Conservation (phyloP, 179 eudicot species). For the Silene vulgaris region DNA sequence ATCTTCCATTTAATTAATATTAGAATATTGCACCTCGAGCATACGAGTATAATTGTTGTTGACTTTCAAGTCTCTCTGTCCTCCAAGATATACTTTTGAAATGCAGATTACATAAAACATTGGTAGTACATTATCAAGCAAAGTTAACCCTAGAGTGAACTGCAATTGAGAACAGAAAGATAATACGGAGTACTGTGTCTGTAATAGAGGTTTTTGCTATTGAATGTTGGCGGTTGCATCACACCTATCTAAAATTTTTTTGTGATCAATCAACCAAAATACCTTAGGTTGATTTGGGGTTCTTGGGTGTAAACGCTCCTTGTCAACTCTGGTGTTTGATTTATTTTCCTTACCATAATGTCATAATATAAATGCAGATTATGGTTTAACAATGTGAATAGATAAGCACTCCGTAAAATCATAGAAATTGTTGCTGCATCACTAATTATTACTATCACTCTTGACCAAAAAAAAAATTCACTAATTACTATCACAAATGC, state of each 20-base stretch:
- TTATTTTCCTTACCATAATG: background rate
- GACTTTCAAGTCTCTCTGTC: background rate
- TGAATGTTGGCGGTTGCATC: background rate
- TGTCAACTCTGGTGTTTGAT: background rate
- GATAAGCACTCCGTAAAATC: background rate
- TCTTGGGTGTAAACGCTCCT: background rate
- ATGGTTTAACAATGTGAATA: background rate
- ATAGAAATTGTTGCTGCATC: background rate
- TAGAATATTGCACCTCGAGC: background rate
- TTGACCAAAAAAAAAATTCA: no score
- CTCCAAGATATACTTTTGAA: background rate
- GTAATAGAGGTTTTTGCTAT: background rate
- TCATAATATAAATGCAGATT: slow-evolving; percentile 4
- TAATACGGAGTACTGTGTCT: background rate
- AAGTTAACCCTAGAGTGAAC: background rate
- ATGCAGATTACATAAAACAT: background rate
- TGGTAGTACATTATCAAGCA: background rate
- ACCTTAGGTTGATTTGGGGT: background rate
- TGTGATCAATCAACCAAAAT: background rate
- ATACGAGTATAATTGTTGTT: background rate
- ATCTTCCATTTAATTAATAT: background rate
- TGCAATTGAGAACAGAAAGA: slow-evolving; percentile 1
- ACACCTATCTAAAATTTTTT: background rate
- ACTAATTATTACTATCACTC: background rate
- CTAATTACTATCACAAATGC: background rate